A percentile compares a stretch with the other conserved stretches of the same genome.
These are phyloP conservation scores for Aphanomyces stellatus DNA, from an alignment of 352 stramenopile genomes.

Conservation along the genomic window DNA sequence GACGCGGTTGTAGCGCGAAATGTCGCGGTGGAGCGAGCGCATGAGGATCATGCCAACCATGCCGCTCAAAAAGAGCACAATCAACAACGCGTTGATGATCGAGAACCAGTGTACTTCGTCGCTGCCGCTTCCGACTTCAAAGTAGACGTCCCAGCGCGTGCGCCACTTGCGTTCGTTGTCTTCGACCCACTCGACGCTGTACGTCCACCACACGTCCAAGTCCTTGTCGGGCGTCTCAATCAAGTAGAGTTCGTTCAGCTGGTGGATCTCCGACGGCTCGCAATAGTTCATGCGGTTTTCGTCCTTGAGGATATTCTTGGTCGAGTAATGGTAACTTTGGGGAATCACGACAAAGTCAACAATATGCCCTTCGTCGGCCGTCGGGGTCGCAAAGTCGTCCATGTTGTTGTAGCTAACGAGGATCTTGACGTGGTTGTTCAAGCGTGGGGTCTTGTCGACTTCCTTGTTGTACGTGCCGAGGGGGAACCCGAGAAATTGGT, in stretches of 20 bases:
- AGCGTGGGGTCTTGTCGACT: conserved; percentile 80
- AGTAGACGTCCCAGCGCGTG: conserved; percentile 99
- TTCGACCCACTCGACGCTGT: conserved; percentile 96
- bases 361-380: conserved; percentile 88
- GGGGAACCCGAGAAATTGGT: conserved; percentile 79
- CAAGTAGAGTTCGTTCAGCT: conserved; percentile 63
- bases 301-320: conserved; percentile 52
- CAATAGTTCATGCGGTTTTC: conserved; percentile 68
- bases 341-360: conserved; percentile 98
- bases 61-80: conserved; percentile 97
- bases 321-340: conserved; percentile 93
- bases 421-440: conserved; percentile 99
- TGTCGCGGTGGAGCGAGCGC: conserved; percentile 96
- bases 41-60: conserved; percentile 99
- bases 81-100: conserved; percentile 99
- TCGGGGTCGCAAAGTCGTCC: conserved; percentile 40
- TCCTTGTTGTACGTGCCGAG: conserved; percentile 87
- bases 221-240: conserved; percentile 36
- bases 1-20: conserved; percentile 96
- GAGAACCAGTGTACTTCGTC: conserved; percentile 99
- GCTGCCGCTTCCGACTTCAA: conserved; percentile 82
- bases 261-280: conserved; percentile 55
- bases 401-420: conserved; percentile 96
- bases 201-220: conserved; percentile 91
- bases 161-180: conserved; percentile 95